A percentile compares a stretch with the other conserved stretches of the same genome.
Evolutionary conservation across 73 alveolate genomes (phyloP).

Genomic region (Halteria grandinella): DNA sequence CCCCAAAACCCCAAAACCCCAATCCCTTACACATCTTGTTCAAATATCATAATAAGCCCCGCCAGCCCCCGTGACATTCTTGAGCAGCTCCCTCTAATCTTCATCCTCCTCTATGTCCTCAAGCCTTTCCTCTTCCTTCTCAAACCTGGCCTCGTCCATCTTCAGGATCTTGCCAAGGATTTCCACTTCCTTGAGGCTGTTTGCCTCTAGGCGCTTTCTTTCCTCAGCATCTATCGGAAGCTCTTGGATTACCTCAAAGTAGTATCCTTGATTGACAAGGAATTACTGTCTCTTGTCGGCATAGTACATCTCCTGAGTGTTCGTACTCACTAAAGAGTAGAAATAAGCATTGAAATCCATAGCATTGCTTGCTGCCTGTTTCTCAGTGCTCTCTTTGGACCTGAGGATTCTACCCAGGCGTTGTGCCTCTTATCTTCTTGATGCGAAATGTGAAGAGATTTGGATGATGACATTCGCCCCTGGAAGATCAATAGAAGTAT

Average conservation of each 20-base stretch:
- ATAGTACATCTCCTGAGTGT: conserved; percentile 94
- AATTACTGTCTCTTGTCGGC: conserved; percentile 95
- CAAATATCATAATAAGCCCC: too few relatives aligned
- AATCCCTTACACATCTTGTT: too few relatives aligned
- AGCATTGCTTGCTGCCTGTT: conserved; percentile 36
- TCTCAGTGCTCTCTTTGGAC: conserved; percentile 76
- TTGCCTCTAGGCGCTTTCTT: not conserved
- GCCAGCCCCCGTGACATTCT: too few relatives aligned
- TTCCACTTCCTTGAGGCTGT: conserved; percentile 3
- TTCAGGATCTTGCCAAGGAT: conserved; percentile 3
- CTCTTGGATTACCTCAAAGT: conserved; percentile 73
- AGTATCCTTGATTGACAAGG: conserved; percentile 96
- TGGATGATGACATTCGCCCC: conserved; percentile 96
- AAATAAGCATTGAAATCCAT: conserved; percentile 92
- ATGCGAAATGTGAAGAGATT: conserved; percentile 95
- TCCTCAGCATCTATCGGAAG: conserved; percentile 40
- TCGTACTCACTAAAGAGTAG: conserved; percentile 93
- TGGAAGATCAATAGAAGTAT: conserved; percentile 97
- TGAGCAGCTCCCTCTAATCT: not conserved
- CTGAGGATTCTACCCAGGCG: conserved; percentile 97
- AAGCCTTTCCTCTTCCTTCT: conserved; percentile 12
- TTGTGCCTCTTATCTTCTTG: conserved; percentile 97
- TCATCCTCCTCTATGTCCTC: conserved; percentile 37
- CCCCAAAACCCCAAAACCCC: too few relatives aligned
- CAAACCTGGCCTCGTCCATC: conserved; percentile 24